These are phyloP conservation scores for Diaporthe sp. DNA, from an alignment of 2,329 filamentous ascomycete genomes.

Conservation along the genomic window DNA sequence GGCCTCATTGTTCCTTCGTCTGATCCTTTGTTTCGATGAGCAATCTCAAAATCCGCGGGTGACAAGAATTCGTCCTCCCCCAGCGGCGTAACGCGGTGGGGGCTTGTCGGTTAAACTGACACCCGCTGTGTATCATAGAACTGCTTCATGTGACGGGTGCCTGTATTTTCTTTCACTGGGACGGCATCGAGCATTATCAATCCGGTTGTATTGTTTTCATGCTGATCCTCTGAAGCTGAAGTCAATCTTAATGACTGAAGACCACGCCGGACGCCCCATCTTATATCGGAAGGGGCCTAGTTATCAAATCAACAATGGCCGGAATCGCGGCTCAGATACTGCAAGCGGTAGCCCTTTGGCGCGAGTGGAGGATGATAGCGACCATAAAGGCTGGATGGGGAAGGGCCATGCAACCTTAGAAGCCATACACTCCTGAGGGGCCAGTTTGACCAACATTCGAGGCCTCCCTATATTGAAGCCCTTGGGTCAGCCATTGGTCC, in stretches of 20 bases:
- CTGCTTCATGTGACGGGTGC: neutral
- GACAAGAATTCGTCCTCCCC: neutral
- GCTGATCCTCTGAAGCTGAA: neutral
- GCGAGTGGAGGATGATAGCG: neutral
- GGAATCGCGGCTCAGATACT: neutral
- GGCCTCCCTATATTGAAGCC: neutral
- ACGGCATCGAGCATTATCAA: neutral
- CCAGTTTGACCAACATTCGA: neutral
- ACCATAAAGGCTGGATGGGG: neutral
- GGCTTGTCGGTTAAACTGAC: neutral
- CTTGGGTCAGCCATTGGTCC: constrained; percentile 1
- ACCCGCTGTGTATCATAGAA: neutral
- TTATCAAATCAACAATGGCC: neutral
- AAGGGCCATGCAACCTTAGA: neutral
- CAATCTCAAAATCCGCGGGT: too few relatives aligned
- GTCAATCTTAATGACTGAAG: neutral
- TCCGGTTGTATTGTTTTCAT: neutral
- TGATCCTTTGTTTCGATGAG: neutral
- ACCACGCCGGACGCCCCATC: neutral
- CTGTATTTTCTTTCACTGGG: neutral
- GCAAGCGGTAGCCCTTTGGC: neutral
- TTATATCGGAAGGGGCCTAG: neutral
- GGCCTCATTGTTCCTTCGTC: neutral
- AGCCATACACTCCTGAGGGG: neutral
- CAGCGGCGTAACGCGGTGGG: too few relatives aligned